Percentiles rank a stretch among this genome's conserved stretches.
Conservation (phyloP, 768 basidiomycete genomes). For the Fomitopsis pulvina region DNA sequence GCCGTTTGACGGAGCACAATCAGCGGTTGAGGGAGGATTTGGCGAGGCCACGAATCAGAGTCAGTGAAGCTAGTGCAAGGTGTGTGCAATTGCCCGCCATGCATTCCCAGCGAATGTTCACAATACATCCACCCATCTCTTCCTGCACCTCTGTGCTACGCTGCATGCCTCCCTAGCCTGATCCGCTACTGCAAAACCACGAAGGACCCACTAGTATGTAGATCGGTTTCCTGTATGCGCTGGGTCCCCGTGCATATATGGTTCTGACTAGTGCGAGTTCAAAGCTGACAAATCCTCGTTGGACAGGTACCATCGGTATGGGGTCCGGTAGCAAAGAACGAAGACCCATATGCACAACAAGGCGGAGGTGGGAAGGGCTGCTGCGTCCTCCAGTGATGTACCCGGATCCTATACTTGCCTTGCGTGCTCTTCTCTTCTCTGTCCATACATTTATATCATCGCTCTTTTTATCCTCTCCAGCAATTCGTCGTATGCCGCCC, state of each 20-base stretch:
- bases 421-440: slow-evolving; percentile 1
- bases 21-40: slow-evolving; percentile 87
- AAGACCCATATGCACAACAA: slow-evolving; percentile 90
- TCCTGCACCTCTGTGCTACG: slow-evolving; percentile 2
- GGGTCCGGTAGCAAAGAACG: slow-evolving; percentile 84
- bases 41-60: slow-evolving; percentile 78
- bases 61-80: slow-evolving; percentile 90
- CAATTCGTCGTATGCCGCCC: not conserved
- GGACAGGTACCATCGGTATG: slow-evolving; percentile 85
- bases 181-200: slow-evolving; percentile 94
- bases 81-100: slow-evolving; percentile 30
- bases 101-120: not conserved
- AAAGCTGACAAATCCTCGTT: slow-evolving; percentile 4
- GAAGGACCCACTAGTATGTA: slow-evolving; percentile 80
- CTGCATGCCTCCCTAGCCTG: slow-evolving; percentile 45
- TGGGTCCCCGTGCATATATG: not conserved
- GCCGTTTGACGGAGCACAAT: slow-evolving; percentile 90
- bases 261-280: not conserved
- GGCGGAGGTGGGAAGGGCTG: slow-evolving; percentile 24
- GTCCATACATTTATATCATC: slow-evolving; percentile 19
- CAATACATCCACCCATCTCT: not conserved
- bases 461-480: slow-evolving; percentile 13
- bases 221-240: not conserved
- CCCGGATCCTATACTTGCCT: slow-evolving; percentile 1
- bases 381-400: slow-evolving; percentile 24